Evolutionary conservation across 2,329 filamentous ascomycete genomes (phyloP).

Genomic region (Monilinia vaccinii-corymbosi): DNA sequence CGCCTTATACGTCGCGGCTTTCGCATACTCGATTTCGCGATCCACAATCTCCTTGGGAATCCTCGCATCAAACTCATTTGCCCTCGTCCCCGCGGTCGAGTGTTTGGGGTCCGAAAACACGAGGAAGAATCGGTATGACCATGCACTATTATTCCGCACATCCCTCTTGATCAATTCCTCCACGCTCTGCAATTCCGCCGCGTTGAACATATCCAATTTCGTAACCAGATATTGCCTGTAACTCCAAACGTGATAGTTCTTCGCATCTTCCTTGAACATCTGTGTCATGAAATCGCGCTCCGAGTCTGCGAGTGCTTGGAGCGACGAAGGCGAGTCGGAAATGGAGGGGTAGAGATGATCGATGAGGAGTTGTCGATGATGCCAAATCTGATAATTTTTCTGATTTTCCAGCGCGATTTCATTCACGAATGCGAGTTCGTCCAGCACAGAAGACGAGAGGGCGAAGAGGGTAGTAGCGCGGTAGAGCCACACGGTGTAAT

Average conservation of each 20-base stretch:
- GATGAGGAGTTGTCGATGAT: slow-evolving; percentile 58
- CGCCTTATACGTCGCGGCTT: slow-evolving; percentile 64
- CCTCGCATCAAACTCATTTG: slow-evolving; percentile 44
- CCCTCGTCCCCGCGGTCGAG: slow-evolving; percentile 38
- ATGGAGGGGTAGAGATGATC: slow-evolving; percentile 51
- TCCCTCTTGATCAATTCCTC: slow-evolving; percentile 68
- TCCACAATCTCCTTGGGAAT: slow-evolving; percentile 57
- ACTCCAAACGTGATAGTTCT: slow-evolving; percentile 98
- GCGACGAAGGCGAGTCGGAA: slow-evolving; percentile 46
- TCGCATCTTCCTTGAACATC: slow-evolving; percentile 80
- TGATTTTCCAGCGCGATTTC: slow-evolving; percentile 70
- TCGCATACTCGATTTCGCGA: slow-evolving; percentile 65
- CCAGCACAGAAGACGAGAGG: slow-evolving; percentile 33
- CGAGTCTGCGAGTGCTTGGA: slow-evolving; percentile 47
- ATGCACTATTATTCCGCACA: slow-evolving; percentile 92
- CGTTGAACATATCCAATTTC: slow-evolving; percentile 57
- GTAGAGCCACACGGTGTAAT: slow-evolving; percentile 99
- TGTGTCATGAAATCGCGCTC: slow-evolving; percentile 68
- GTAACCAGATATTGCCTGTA: slow-evolving; percentile 69
- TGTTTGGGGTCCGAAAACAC: slow-evolving; percentile 58
- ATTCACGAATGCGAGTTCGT: slow-evolving; percentile 80
- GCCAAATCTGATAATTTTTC: slow-evolving; percentile 99
- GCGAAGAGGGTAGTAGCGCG: slow-evolving; percentile 69
- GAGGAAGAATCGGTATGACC: slow-evolving; percentile 96
- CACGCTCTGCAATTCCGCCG: slow-evolving; percentile 57